Evolutionary conservation across 495 filamentous ascomycete species (phyloP), one percentile per base, ranked within the genome.

Genomic region (Penicillium pulvis): DNA sequence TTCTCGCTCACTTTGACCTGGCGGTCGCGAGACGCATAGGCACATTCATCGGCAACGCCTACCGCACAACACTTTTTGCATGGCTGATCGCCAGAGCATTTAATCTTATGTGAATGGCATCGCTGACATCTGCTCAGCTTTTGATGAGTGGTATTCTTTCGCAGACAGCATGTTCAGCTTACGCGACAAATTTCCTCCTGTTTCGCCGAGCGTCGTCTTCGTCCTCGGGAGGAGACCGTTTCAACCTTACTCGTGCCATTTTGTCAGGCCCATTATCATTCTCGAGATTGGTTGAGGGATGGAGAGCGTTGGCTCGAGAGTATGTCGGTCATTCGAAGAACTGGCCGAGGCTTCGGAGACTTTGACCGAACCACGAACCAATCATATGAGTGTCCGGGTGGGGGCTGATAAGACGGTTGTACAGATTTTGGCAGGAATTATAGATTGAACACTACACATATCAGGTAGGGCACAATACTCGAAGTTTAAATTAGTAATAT

Each of bases 81-180:
- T 1, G 75, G 76, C 48, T 70, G 64, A 7, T 72, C 74, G 5
- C 76, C 77, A 2, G 76, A 78, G 46, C 76, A 80, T 62, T 78
- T 80, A 33, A 80, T 78, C 52, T 79, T 80, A 55, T 76, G 76
- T 11, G 70, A 39, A 68, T 80, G 76, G 60, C 76, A 80, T 64
- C 76, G 66, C 56, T 77, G 70, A 50, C 77, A 80, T 14, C 75
- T 79, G 54, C 53, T 14, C 19, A 7, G 55, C 20, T 23, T 35
- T 7, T 43, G 20, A 57, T 63, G 19, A 63, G 55, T 28, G 17
- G 5, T 49, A 14, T 41, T 4, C 39, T 33, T 33, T n/a, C 10
- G 33, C 5, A n/a, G 31, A 6, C 54, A 19, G 48, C 12, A 11
- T 33, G 6, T 17, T 35, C 41, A 31, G 63, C 61, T 43, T 61